Evolutionary conservation across 345 rosid genomes (phyloP), one percentile per base, ranked within the genome.

Genomic region (Capsella bursapastoris): DNA sequence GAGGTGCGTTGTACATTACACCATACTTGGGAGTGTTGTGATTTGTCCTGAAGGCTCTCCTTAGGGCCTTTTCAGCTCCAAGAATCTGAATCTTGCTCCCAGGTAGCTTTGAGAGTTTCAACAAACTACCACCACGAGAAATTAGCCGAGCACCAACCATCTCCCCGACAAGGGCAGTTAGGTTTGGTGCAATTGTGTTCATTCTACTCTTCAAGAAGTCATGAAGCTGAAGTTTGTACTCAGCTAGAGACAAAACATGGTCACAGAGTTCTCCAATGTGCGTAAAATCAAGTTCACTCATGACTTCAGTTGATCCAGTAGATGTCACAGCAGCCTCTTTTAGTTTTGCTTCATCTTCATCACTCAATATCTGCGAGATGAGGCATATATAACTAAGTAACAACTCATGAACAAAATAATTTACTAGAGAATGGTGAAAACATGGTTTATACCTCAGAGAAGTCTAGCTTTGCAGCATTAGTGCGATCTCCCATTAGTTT

Each of bases 101-200:
- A 47, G 97, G 97, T 75, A 86, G 96, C 86, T 92, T 95, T 10
- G 96, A 85, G 27, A 95, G 96, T 79, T 92, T 95, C 78, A 89
- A 48, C 79, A 92, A 85, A 80, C 98, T 90, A 57, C 97, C 97
- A 1, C 97, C 96, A 65, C 90, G 98, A 15, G 97, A 96, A 31
- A 95, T 92, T 7, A 95, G 87, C 3, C 96, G 97, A 69, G 97
- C 98, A 57, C 99, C 97, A 2, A 92, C 99, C 58, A 95, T 93
- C 82, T 95, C 98, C 3, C 99, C 99, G 0, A 95, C 99, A 7
- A 95, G 87, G 40, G 89, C 90, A 74, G 99, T 92, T 85, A 95
- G 90, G 76, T 90, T 95, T 4, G 99, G 98, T 0, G 98, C 98
- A 25, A 95, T 74, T 2, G 90, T 90, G 75, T 90, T 89, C 99